Percentiles rank a stretch among this genome's conserved stretches.
Conservation (phyloP, 495 filamentous ascomycete species). For the Neurospora sp. region DNA sequence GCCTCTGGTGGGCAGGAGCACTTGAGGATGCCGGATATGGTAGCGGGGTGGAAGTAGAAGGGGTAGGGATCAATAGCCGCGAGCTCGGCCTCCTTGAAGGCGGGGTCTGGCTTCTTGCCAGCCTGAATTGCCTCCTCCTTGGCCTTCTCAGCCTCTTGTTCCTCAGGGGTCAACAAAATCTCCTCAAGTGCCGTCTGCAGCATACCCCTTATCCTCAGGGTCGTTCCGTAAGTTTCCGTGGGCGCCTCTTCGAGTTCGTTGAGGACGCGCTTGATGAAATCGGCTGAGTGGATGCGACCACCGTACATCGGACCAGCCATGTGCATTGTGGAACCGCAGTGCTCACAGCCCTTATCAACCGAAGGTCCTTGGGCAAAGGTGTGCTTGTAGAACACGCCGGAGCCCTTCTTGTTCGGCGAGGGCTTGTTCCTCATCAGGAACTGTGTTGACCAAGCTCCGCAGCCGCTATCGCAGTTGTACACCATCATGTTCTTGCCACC, state of each 20-base stretch:
- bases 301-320: slow-evolving; percentile 90
- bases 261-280: slow-evolving; percentile 70
- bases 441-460: slow-evolving; percentile 78
- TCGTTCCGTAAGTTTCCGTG: slow-evolving; percentile 61
- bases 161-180: slow-evolving; percentile 24
- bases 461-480: slow-evolving; percentile 83
- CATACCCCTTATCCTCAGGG: slow-evolving; percentile 80
- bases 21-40: slow-evolving; percentile 62
- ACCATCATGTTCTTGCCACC: slow-evolving; percentile 86
- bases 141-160: slow-evolving; percentile 6
- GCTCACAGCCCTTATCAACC: slow-evolving; percentile 51
- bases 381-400: slow-evolving; percentile 60
- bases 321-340: slow-evolving; percentile 82
- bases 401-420: slow-evolving; percentile 57
- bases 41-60: slow-evolving; percentile 74
- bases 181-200: slow-evolving; percentile 80
- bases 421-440: slow-evolving; percentile 55
- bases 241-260: slow-evolving; percentile 52
- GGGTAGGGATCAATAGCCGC: slow-evolving; percentile 58
- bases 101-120: slow-evolving; percentile 17
- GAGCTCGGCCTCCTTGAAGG: slow-evolving; percentile 38
- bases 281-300: slow-evolving; percentile 73
- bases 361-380: slow-evolving; percentile 58
- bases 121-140: slow-evolving; percentile 5
- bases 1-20: slow-evolving; percentile 63